phyloP scores from a whole-genome alignment of 148 eudicot species.

The Rhododendron ovatum region DNA sequence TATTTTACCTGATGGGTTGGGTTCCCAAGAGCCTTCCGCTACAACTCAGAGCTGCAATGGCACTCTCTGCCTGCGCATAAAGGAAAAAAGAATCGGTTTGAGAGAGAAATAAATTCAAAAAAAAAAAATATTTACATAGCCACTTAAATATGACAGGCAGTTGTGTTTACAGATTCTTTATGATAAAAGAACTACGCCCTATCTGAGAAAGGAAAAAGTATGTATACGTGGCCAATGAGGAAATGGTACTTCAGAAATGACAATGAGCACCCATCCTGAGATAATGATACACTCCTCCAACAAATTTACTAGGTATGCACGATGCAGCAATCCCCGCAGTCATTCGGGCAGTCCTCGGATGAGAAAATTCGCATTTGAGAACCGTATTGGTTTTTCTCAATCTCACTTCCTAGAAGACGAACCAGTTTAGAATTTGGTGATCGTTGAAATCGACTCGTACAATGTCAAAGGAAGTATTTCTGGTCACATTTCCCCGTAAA shows the following conservation, averaged over 20 bases:
- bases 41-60: constrained; percentile 76
- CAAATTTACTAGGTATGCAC: background rate
- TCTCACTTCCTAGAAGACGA: background rate
- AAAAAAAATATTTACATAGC: background rate
- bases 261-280: background rate
- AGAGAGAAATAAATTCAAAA: background rate
- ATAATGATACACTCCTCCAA: background rate
- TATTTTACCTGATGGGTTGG: constrained; percentile 70
- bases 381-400: background rate
- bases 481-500: background rate
- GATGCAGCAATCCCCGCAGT: background rate
- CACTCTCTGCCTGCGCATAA: constrained; percentile 75
- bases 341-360: background rate
- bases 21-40: constrained; percentile 78
- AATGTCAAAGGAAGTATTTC: background rate
- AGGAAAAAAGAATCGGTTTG: background rate
- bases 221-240: background rate
- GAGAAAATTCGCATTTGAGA: background rate
- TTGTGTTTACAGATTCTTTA: background rate
- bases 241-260: background rate
- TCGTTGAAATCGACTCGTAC: background rate
- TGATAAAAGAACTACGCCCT: background rate
- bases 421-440: background rate
- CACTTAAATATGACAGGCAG: background rate
- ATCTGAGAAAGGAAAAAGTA: background rate